Base-by-base conservation (phyloP, 176 grass and related monocot genomes). In the Cenchrus purpureus region DNA sequence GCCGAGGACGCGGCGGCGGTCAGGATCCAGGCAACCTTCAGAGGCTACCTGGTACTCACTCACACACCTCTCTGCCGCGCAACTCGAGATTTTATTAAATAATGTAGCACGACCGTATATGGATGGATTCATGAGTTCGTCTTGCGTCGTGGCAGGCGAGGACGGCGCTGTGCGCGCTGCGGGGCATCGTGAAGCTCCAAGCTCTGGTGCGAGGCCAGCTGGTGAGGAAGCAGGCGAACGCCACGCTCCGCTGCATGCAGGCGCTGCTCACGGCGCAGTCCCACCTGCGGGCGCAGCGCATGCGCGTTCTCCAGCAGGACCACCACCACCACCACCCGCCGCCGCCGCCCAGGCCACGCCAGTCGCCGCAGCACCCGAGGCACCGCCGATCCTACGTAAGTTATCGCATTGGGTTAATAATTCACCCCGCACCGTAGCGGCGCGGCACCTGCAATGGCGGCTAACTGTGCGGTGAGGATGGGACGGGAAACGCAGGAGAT, bases 191-290 rank as follows among this genome's bases (percentile, higher is more conserved):
- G 55, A 91, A 91, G 86, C 71, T 95, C 74, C 95, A 98, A 28
- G 92, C 95, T 5, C 79, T 98, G 69, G 95, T 98, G 76, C 90
- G 95, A 7, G 92, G 92, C 0, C 90, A 93, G 59, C 80, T 95
- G n/a, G 95, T 98, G 82, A 82, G 95, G 92, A 95, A 91, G 89
- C 95, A 98, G 76, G 91, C 95, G 10, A 87, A 70, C 11, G 81
- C 88, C n/a, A 95, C 95, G 15, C 92, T 98, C 56, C 90, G 88
- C 3, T 91, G 95, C 78, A 95, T 98, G 95, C 87, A 98, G 76
- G 95, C 92, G 50, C 82, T 98, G 5, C 73, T 98, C 10, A 65
- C 75, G 7, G 95, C 90, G 42, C 95, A 93, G 85, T 88, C 78
- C 43, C 81, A 91, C 78, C 88, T 91, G 77, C 90, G 88, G 42